phyloP scores from a whole-genome alignment of 768 basidiomycete species.

The Termitomyces sp. region DNA sequence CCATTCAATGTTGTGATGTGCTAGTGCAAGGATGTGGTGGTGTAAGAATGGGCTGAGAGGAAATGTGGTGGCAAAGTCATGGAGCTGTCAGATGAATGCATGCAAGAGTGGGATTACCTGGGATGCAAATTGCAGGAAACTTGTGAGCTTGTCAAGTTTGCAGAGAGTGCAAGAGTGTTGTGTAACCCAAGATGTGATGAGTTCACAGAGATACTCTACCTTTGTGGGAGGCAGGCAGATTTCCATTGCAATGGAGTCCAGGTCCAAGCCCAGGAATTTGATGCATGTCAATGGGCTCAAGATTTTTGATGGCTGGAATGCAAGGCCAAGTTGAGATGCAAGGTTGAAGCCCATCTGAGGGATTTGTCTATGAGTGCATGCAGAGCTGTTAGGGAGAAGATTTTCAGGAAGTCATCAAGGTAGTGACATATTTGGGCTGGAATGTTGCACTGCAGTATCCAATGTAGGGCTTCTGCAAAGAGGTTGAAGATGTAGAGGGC shows the following conservation, averaged over 20 bases:
- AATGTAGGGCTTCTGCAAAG: too few species aligned
- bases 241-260: not conserved
- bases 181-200: not conserved
- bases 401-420: constrained; percentile 28
- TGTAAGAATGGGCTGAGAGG: too few species aligned
- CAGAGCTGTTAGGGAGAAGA: not conserved
- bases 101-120: not conserved
- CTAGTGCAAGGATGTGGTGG: too few species aligned
- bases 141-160: not conserved
- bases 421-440: constrained; percentile 26
- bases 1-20: too few species aligned
- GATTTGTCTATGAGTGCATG: not conserved
- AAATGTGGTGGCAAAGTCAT: too few species aligned
- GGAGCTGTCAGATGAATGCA: too few species aligned
- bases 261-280: not conserved
- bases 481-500: constrained; percentile 19
- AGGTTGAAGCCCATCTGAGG: not conserved
- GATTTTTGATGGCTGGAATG: not conserved
- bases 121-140: not conserved
- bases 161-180: not conserved
- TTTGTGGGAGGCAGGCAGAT: not conserved
- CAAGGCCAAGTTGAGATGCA: not conserved
- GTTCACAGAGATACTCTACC: not conserved
- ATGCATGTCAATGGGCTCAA: not conserved
- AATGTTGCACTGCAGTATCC: constrained; percentile 17